These are phyloP conservation scores for Helminthosporium solani DNA, from an alignment of 2,329 filamentous ascomycete species.

Conservation along the genomic window DNA sequence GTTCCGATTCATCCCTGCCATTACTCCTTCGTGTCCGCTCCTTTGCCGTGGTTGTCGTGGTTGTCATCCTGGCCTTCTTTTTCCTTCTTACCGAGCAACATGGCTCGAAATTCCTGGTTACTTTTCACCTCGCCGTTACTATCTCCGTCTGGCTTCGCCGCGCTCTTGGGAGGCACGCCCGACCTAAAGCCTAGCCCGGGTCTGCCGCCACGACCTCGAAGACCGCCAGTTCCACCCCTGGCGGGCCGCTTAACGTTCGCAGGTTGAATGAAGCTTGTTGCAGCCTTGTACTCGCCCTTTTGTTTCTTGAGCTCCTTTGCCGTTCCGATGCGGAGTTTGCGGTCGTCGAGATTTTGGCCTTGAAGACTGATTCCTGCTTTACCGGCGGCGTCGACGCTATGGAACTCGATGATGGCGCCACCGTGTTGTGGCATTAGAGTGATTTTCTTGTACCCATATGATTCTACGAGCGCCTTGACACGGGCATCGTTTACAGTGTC, in stretches of 20 bases:
- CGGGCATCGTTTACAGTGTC: constrained; percentile 91
- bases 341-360: constrained; percentile 41
- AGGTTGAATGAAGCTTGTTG: constrained; percentile 33
- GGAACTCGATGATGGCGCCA: constrained; percentile 83
- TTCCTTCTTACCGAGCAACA: constrained; percentile 49
- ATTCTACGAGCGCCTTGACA: constrained; percentile 70
- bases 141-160: background rate
- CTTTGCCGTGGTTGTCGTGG: too few species aligned
- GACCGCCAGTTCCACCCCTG: constrained; percentile 26
- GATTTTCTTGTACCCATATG: constrained; percentile 74
- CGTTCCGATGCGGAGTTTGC: constrained; percentile 49
- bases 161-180: constrained; percentile 22
- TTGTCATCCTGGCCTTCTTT: constrained; percentile 25
- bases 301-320: constrained; percentile 50
- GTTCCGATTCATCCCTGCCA: background rate
- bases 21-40: constrained; percentile 1
- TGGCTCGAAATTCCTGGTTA: constrained; percentile 59
- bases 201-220: constrained; percentile 15
- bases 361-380: constrained; percentile 59
- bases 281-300: constrained; percentile 42
- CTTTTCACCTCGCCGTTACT: constrained; percentile 47
- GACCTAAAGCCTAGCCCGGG: constrained; percentile 30
- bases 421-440: constrained; percentile 77
- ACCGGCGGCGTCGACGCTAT: constrained; percentile 68
- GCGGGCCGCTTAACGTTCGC: constrained; percentile 30